Percentiles rank a stretch among this genome's conserved stretches.
These are phyloP conservation scores for Groenewaldozyma tartarivorans DNA, from an alignment of 805 yeast genomes.

Conservation along the genomic window DNA sequence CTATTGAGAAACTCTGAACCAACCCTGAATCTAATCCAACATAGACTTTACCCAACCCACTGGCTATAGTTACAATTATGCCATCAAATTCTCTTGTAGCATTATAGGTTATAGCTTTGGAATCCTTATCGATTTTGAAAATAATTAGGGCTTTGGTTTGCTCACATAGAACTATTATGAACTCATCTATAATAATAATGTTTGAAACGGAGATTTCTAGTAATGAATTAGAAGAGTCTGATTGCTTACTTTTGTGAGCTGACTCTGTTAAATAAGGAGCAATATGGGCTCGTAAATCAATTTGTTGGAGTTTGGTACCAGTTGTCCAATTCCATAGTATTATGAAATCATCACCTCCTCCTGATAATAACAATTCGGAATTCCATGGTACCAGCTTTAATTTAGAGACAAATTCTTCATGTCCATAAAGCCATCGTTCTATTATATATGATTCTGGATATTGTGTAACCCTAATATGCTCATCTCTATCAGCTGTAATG, in stretches of 20 bases:
- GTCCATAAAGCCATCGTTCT: constrained; percentile 80
- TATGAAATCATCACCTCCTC: constrained; percentile 81
- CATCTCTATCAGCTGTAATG: constrained; percentile 88
- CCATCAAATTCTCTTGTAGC: no score
- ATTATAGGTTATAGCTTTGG: no score
- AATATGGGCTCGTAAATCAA: background rate
- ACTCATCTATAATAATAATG: background rate
- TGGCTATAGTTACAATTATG: no score
- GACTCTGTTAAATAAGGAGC: background rate
- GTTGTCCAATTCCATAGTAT: constrained; percentile 73
- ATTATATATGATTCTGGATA: constrained; percentile 73
- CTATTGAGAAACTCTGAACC: no score
- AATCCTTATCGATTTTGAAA: background rate
- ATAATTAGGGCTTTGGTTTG: background rate
- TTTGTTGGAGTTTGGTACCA: constrained; percentile 23
- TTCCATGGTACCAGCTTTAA: constrained; percentile 48
- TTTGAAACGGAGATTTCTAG: constrained; percentile 1
- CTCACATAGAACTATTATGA: background rate
- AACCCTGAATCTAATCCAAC: no score
- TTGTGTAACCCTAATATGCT: constrained; percentile 78
- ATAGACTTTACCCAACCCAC: no score
- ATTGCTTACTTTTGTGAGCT: background rate
- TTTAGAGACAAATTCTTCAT: constrained; percentile 68
- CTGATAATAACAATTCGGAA: constrained; percentile 52
- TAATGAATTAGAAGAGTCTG: background rate